These are phyloP conservation scores for Panaeolus cyanescens DNA, from an alignment of 768 basidiomycete genomes.

Conservation along the genomic window DNA sequence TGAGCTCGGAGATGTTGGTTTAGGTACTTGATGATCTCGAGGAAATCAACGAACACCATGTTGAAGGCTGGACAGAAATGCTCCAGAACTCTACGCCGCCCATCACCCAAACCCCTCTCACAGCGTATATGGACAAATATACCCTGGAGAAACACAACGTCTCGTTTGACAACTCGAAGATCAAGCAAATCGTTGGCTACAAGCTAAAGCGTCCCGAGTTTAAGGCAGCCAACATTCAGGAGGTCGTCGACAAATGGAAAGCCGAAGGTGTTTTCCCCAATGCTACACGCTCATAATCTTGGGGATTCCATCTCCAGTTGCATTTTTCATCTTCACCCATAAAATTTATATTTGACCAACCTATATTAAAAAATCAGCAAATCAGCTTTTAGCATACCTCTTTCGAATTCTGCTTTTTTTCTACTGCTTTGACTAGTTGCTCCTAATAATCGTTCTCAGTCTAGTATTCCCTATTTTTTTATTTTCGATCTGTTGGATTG, in stretches of 20 bases:
- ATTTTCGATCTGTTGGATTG: constrained; percentile 8
- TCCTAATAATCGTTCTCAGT: constrained; percentile 10
- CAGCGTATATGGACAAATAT: constrained; percentile 79
- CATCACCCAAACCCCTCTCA: constrained; percentile 68
- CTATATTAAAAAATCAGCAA: constrained; percentile 1
- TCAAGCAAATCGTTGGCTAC: constrained; percentile 75
- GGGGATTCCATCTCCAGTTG: neutral
- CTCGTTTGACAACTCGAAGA: constrained; percentile 69
- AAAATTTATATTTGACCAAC: neutral
- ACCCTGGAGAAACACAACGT: constrained; percentile 69
- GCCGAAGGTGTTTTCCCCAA: constrained; percentile 65
- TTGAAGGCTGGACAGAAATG: constrained; percentile 83
- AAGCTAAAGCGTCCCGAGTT: constrained; percentile 63
- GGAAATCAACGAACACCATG: constrained; percentile 85
- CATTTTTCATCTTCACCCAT: neutral
- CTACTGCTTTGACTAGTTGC: constrained; percentile 3
- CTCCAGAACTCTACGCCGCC: constrained; percentile 70
- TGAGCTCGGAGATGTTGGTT: constrained; percentile 1
- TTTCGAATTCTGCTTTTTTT: constrained; percentile 9
- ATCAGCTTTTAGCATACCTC: neutral
- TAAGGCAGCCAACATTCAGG: constrained; percentile 59
- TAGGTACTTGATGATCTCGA: constrained; percentile 78
- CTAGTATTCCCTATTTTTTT: constrained; percentile 5
- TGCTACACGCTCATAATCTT: constrained; percentile 19
- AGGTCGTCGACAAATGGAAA: constrained; percentile 82